Evolutionary conservation across 768 basidiomycete genomes (phyloP).

Genomic region (Pholiota conissans): DNA sequence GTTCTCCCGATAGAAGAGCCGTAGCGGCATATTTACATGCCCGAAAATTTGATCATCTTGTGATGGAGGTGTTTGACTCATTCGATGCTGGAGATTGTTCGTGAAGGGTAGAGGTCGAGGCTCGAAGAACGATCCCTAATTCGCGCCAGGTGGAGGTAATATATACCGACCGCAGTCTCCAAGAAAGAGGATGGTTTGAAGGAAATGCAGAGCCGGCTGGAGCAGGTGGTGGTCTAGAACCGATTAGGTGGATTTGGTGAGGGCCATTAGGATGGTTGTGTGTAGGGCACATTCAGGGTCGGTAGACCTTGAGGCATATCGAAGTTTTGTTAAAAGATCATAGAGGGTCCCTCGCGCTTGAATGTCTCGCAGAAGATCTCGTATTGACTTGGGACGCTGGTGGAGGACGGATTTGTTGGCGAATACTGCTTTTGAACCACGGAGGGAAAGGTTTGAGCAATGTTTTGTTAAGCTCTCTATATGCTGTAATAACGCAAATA

Average conservation of each 20-base stretch:
- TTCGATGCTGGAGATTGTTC: slow-evolving; percentile 1
- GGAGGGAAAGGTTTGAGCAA: slow-evolving; percentile 9
- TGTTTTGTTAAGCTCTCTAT: slow-evolving; percentile 8
- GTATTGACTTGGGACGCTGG: slow-evolving; percentile 14
- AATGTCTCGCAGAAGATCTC: slow-evolving; percentile 16
- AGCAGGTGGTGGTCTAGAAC: not conserved
- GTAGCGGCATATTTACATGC: slow-evolving; percentile 22
- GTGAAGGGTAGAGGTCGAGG: not conserved
- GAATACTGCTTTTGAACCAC: slow-evolving; percentile 7
- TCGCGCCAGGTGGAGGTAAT: not conserved
- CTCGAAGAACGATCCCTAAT: not conserved
- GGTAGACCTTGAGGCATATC: slow-evolving; percentile 14
- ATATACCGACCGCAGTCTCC: not conserved
- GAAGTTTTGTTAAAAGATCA: slow-evolving; percentile 21
- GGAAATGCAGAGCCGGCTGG: slow-evolving; percentile 17
- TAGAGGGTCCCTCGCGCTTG: slow-evolving; percentile 9
- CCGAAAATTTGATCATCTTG: slow-evolving; percentile 22
- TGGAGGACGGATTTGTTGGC: not conserved
- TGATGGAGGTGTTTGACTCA: slow-evolving; percentile 7
- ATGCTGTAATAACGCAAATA: slow-evolving; percentile 11
- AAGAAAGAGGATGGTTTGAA: slow-evolving; percentile 1
- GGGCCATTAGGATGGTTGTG: slow-evolving; percentile 8
- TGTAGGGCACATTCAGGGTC: slow-evolving; percentile 1
- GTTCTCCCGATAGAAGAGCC: slow-evolving; percentile 39
- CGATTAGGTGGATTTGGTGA: not conserved